Conservation (phyloP, 345 rosid species). For the Barbarea vulgaris region DNA sequence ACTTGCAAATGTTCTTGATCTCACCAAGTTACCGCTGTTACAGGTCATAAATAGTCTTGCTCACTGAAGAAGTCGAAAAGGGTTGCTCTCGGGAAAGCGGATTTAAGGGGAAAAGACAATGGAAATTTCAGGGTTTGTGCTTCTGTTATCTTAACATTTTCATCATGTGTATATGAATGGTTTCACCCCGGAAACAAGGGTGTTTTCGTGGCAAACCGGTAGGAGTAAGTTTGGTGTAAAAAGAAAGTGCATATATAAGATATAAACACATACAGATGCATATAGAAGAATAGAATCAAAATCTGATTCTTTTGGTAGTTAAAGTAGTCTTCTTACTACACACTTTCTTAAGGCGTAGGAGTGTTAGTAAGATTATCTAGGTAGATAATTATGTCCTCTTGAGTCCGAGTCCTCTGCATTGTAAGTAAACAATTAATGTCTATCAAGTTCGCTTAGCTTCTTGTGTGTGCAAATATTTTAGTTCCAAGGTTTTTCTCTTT, state of each 20-base stretch:
- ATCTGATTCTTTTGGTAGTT: slow-evolving; percentile 70
- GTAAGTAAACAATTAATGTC: slow-evolving; percentile 7
- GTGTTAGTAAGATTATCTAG: slow-evolving; percentile 32
- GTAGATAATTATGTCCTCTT: slow-evolving; percentile 2
- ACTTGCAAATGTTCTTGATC: neutral
- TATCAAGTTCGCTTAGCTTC: slow-evolving; percentile 10
- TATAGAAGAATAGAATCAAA: slow-evolving; percentile 60
- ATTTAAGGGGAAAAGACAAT: slow-evolving; percentile 46
- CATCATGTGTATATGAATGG: slow-evolving; percentile 40
- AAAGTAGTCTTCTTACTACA: slow-evolving; percentile 26
- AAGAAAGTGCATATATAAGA: slow-evolving; percentile 28
- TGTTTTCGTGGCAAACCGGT: slow-evolving; percentile 47
- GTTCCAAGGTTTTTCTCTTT: slow-evolving; percentile 13
- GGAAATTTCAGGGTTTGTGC: slow-evolving; percentile 47
- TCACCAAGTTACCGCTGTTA: slow-evolving; percentile 18
- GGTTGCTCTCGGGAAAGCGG: slow-evolving; percentile 45
- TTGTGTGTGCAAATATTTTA: slow-evolving; percentile 30
- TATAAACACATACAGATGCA: slow-evolving; percentile 29
- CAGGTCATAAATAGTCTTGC: slow-evolving; percentile 73
- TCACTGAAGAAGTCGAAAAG: slow-evolving; percentile 52
- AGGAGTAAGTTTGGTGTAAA: slow-evolving; percentile 50
- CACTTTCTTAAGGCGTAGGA: slow-evolving; percentile 25
- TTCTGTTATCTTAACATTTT: slow-evolving; percentile 46
- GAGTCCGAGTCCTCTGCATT: slow-evolving; percentile 34
- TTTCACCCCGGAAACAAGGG: slow-evolving; percentile 53